Percentiles rank a stretch among this genome's conserved stretches.
Conservation (phyloP, 2,329 filamentous ascomycete species). For the Hypoxylon sp. region DNA sequence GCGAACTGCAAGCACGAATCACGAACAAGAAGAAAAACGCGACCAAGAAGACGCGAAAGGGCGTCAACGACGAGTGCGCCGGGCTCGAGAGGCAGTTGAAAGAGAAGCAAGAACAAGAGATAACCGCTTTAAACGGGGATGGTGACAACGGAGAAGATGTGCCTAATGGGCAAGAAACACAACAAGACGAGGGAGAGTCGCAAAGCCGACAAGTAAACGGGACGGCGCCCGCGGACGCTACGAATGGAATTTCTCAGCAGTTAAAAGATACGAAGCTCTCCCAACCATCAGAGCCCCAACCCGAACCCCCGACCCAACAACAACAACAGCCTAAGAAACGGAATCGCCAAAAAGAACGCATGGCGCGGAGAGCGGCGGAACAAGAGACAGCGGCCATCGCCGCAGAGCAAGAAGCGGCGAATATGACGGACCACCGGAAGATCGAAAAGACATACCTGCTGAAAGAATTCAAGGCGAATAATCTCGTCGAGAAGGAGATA, state of each 20-base stretch:
- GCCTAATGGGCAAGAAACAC: constrained; percentile 3
- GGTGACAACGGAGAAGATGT: background rate
- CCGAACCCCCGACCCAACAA: constrained; percentile 41
- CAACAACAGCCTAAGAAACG: constrained; percentile 73
- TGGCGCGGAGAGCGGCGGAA: constrained; percentile 90
- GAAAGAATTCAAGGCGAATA: constrained; percentile 72
- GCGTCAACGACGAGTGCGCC: constrained; percentile 82
- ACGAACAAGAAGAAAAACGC: constrained; percentile 98
- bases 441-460: constrained; percentile 80
- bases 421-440: constrained; percentile 79
- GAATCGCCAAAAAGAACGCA: constrained; percentile 90
- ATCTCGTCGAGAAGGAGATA: constrained; percentile 82
- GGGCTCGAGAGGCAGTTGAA: constrained; percentile 76
- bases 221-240: constrained; percentile 42
- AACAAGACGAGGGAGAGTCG: constrained; percentile 8
- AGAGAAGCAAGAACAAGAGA: constrained; percentile 76
- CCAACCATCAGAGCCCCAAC: constrained; percentile 35
- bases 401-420: constrained; percentile 81
- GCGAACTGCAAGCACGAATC: constrained; percentile 85
- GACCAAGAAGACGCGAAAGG: constrained; percentile 86
- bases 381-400: constrained; percentile 76
- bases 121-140: constrained; percentile 60
- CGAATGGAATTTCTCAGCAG: constrained; percentile 44
- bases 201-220: constrained; percentile 33
- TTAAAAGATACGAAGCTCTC: constrained; percentile 41